Evolutionary conservation across 768 basidiomycete species (phyloP).

Genomic region (Xerocomus potaroensis): DNA sequence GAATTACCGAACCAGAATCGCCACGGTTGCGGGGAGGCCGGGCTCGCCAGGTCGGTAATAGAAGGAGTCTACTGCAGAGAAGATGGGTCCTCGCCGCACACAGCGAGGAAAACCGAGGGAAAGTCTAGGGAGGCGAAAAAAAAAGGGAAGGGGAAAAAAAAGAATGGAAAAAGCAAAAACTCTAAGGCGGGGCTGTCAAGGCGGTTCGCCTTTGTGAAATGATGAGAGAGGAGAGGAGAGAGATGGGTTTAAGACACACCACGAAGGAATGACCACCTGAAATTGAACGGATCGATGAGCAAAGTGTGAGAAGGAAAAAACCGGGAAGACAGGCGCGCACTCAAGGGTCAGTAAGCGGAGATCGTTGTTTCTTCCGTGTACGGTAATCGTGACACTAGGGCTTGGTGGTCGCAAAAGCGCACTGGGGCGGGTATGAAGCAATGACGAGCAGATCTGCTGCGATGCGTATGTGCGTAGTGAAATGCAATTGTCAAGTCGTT

Average conservation of each 20-base stretch:
- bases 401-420: too few relatives aligned
- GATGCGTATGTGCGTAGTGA: too few relatives aligned
- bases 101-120: constrained; percentile 77
- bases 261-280: constrained; percentile 76
- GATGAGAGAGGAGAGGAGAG: constrained; percentile 11
- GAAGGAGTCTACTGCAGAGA: constrained; percentile 46
- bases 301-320: constrained; percentile 10
- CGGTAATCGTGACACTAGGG: constrained; percentile 59
- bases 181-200: too few relatives aligned
- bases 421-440: too few relatives aligned
- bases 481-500: too few relatives aligned
- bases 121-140: too few relatives aligned
- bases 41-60: constrained; percentile 56
- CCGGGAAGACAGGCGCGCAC: constrained; percentile 43
- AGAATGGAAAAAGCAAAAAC: background rate
- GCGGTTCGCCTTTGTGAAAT: constrained; percentile 64
- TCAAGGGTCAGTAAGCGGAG: constrained; percentile 79
- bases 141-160: constrained; percentile 37
- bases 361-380: constrained; percentile 73
- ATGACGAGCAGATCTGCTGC: constrained; percentile 26
- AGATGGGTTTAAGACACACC: constrained; percentile 42
- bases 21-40: constrained; percentile 64
- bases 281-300: constrained; percentile 14
- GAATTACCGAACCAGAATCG: constrained; percentile 72
- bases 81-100: constrained; percentile 61